phyloP scores from a whole-genome alignment of 139 green algal species.

The Penium margaritaceum region DNA sequence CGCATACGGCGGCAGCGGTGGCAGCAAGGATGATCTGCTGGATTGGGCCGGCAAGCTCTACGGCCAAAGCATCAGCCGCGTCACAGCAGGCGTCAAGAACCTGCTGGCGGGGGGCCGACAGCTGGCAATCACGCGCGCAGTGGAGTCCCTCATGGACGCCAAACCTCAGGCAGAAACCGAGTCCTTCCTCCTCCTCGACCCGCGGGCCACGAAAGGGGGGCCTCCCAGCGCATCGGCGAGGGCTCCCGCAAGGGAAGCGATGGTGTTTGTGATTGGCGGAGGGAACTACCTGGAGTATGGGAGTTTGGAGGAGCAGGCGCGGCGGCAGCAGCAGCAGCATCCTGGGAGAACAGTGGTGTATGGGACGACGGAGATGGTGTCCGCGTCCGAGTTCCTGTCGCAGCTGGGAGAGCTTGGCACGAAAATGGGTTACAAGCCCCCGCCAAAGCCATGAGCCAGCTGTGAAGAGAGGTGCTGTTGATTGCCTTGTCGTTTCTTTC shows the following conservation, averaged over 20 bases:
- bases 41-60: slow-evolving; percentile 84
- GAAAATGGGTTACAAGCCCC: slow-evolving; percentile 41
- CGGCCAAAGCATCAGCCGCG: slow-evolving; percentile 57
- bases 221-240: slow-evolving; percentile 33
- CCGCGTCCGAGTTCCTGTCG: slow-evolving; percentile 62
- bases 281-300: slow-evolving; percentile 91
- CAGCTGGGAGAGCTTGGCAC: slow-evolving; percentile 74
- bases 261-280: slow-evolving; percentile 95
- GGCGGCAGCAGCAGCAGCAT: slow-evolving; percentile 42
- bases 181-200: slow-evolving; percentile 76
- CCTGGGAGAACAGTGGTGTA: slow-evolving; percentile 72
- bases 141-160: slow-evolving; percentile 87
- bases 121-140: slow-evolving; percentile 68
- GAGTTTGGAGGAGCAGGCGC: slow-evolving; percentile 62
- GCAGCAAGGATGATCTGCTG: slow-evolving; percentile 58
- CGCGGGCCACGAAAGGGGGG: slow-evolving; percentile 55
- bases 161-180: slow-evolving; percentile 50
- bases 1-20: not conserved
- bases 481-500: too few relatives aligned
- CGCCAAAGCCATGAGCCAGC: too few relatives aligned
- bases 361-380: slow-evolving; percentile 83
- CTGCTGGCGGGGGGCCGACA: slow-evolving; percentile 64
- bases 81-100: slow-evolving; percentile 89
- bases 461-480: too few relatives aligned
- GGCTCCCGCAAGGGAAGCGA: slow-evolving; percentile 65